Conservation (phyloP, 2,329 filamentous ascomycete genomes). For the Niveomyces coronatus region DNA sequence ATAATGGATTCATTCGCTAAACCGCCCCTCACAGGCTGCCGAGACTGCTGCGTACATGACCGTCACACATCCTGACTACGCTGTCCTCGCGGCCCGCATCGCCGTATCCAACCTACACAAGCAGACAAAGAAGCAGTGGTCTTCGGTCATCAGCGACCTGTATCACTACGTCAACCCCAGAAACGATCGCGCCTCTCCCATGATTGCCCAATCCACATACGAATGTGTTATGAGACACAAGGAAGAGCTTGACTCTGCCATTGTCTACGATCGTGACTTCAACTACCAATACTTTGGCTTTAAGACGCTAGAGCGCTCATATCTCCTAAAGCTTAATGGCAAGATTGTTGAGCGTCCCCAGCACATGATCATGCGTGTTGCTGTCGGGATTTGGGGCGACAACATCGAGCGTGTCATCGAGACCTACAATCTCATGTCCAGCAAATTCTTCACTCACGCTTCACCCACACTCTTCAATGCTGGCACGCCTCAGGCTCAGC, state of each 20-base stretch:
- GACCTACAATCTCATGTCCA: slow-evolving; percentile 98
- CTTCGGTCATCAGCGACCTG: slow-evolving; percentile 84
- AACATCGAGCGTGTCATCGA: slow-evolving; percentile 90
- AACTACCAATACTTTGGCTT: slow-evolving; percentile 99
- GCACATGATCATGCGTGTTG: slow-evolving; percentile 99
- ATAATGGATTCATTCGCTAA: too few relatives aligned
- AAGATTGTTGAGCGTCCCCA: slow-evolving; percentile 96
- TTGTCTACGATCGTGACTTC: slow-evolving; percentile 98
- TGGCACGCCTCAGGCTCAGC: slow-evolving; percentile 85
- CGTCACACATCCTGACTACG: slow-evolving; percentile 97
- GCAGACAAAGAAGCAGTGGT: slow-evolving; percentile 99
- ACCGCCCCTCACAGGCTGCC: slow-evolving; percentile 59
- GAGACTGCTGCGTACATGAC: slow-evolving; percentile 99
- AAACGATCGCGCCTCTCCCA: slow-evolving; percentile 72
- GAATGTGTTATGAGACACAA: slow-evolving; percentile 92
- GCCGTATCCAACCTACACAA: slow-evolving; percentile 99
- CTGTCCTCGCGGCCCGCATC: slow-evolving; percentile 94
- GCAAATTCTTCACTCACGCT: slow-evolving; percentile 96
- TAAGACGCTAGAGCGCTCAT: slow-evolving; percentile 97
- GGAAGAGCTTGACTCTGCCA: slow-evolving; percentile 95
- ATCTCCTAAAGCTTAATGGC: slow-evolving; percentile 87
- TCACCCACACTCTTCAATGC: slow-evolving; percentile 98
- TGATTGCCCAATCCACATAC: slow-evolving; percentile 89
- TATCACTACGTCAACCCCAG: slow-evolving; percentile 96
- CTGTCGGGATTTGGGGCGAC: slow-evolving; percentile 92